A percentile compares a stretch with the other conserved stretches of the same genome.
Conservation (phyloP, 495 filamentous ascomycete genomes). For the Lasiosphaeria miniovina region DNA sequence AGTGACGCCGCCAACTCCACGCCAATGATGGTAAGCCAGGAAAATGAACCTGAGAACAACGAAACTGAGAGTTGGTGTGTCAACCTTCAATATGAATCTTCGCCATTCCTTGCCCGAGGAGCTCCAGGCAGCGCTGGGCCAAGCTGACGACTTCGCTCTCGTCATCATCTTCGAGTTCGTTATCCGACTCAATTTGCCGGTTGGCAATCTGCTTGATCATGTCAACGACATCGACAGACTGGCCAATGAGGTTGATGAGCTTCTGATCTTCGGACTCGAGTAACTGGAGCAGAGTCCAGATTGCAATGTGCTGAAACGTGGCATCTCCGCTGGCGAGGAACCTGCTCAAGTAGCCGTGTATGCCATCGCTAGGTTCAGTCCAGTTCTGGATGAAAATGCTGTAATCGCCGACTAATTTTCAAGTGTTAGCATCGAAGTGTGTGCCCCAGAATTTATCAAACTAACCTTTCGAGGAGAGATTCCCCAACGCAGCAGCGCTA, state of each 20-base stretch:
- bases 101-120: conserved; percentile 61
- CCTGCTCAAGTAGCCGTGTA: conserved; percentile 88
- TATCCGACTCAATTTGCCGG: conserved; percentile 84
- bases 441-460: conserved; percentile 2
- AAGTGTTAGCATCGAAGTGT: conserved; percentile 16
- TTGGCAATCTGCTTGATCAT: conserved; percentile 90
- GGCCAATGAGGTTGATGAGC: conserved; percentile 77
- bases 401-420: conserved; percentile 80
- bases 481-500: conserved; percentile 91
- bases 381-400: conserved; percentile 92
- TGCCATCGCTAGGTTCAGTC: conserved; percentile 87
- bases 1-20: conserved; percentile 40
- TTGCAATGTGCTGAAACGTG: conserved; percentile 98
- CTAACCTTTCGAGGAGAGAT: conserved; percentile 93
- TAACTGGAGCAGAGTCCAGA: conserved; percentile 94
- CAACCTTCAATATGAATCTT: conserved; percentile 58
- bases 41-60: conserved; percentile 14
- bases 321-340: conserved; percentile 93
- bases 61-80: conserved; percentile 10
- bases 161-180: conserved; percentile 80
- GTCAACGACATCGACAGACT: conserved; percentile 82
- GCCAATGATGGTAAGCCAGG: conserved; percentile 32
- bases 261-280: conserved; percentile 89
- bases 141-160: conserved; percentile 91
- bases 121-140: conserved; percentile 82